phyloP scores from a whole-genome alignment of 2,329 filamentous ascomycete species.

The Botrytis cinerea region DNA sequence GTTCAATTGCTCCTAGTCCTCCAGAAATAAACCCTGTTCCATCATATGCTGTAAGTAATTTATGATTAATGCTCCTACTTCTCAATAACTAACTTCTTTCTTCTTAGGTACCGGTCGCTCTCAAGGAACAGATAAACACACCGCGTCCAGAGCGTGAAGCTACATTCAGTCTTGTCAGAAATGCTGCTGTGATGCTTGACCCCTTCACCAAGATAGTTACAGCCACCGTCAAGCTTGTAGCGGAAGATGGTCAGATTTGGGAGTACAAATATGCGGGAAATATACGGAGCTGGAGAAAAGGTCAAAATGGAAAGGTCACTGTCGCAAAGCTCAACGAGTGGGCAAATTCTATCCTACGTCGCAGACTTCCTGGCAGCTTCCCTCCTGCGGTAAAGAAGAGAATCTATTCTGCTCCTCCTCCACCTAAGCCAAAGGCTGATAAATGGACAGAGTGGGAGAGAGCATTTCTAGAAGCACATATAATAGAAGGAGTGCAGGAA shows the following conservation, averaged over 20 bases:
- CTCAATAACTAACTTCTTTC: background rate
- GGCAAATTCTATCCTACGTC: conserved; percentile 13
- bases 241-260: conserved; percentile 5
- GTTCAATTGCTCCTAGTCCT: background rate
- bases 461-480: background rate
- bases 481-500: background rate
- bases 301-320: background rate
- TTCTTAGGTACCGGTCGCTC: background rate
- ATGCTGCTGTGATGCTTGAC: background rate
- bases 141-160: background rate
- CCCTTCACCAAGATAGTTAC: conserved; percentile 10
- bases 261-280: conserved; percentile 5
- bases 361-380: conserved; percentile 10
- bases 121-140: background rate
- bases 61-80: too few species aligned
- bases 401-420: background rate
- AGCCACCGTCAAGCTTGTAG: background rate
- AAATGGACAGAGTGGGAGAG: conserved; percentile 18
- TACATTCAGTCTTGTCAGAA: conserved; percentile 3
- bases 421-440: background rate
- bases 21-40: too few species aligned
- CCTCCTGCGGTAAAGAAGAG: background rate
- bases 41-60: background rate
- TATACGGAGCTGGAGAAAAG: background rate
- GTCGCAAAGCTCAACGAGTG: conserved; percentile 7